Conservation (phyloP, 441 rosid genomes). For the Jatropha multifida region DNA sequence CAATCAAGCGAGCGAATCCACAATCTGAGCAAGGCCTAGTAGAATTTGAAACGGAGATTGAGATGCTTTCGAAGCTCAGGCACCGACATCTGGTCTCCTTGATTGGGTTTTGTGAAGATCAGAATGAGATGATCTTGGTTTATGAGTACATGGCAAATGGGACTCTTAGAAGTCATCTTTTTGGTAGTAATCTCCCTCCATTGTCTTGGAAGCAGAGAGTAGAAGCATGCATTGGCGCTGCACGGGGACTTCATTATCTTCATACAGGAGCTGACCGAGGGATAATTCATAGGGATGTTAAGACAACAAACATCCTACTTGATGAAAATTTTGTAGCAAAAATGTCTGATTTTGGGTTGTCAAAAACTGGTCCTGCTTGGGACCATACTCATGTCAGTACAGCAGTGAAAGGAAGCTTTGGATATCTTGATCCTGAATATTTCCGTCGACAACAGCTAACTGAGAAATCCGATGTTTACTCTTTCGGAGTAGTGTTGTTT, state of each 20-base stretch:
- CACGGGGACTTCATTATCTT: constrained; percentile 88
- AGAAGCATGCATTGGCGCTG: constrained; percentile 77
- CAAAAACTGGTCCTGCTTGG: constrained; percentile 74
- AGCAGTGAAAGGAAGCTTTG: constrained; percentile 91
- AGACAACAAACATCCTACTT: constrained; percentile 80
- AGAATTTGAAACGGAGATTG: constrained; percentile 87
- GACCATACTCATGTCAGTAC: constrained; percentile 90
- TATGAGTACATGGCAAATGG: constrained; percentile 91
- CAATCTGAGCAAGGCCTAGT: constrained; percentile 87
- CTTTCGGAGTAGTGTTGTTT: constrained; percentile 78
- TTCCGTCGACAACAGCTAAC: constrained; percentile 82
- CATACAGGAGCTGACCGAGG: constrained; percentile 85
- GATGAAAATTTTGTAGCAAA: constrained; percentile 77
- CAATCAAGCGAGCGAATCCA: constrained; percentile 84
- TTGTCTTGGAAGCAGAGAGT: constrained; percentile 81
- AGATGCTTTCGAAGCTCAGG: constrained; percentile 84
- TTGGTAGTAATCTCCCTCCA: constrained; percentile 65
- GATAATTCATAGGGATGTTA: constrained; percentile 86
- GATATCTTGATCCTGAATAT: constrained; percentile 89
- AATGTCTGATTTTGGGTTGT: constrained; percentile 88
- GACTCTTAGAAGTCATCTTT: constrained; percentile 77
- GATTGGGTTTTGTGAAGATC: constrained; percentile 86
- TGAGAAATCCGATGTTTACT: constrained; percentile 90
- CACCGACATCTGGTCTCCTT: constrained; percentile 84
- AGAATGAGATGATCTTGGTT: constrained; percentile 87